A percentile compares a stretch with the other conserved stretches of the same genome.
Evolutionary conservation across 2,329 filamentous ascomycete genomes (phyloP).

Genomic region (Claviceps quebecensis): DNA sequence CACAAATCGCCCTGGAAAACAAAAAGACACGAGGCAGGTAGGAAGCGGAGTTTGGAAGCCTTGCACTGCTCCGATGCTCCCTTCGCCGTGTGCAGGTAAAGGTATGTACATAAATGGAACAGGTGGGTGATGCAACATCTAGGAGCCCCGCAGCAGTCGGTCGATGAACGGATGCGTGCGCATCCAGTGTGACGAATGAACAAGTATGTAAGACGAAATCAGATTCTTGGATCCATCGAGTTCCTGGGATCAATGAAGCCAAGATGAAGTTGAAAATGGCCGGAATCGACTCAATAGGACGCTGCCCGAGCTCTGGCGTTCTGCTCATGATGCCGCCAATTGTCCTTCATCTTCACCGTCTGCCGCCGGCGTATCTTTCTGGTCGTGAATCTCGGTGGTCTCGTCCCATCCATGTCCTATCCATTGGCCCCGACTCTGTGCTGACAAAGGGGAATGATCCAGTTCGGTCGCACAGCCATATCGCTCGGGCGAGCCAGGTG

Average conservation of each 20-base stretch:
- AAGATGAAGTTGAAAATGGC: too few relatives aligned
- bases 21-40: background rate
- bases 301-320: too few relatives aligned
- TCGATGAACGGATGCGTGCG: background rate
- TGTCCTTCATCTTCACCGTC: background rate
- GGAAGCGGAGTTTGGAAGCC: background rate
- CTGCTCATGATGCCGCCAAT: background rate
- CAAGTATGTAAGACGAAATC: background rate
- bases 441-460: background rate
- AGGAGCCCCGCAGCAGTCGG: background rate
- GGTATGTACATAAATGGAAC: too few relatives aligned
- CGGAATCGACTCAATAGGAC: too few relatives aligned
- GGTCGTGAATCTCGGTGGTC: background rate
- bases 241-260: too few relatives aligned
- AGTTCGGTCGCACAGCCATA: constrained; percentile 1
- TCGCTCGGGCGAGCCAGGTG: background rate
- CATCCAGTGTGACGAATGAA: constrained; percentile 1
- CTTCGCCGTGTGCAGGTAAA: background rate
- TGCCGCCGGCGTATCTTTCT: background rate
- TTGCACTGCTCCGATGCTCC: background rate
- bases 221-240: too few relatives aligned
- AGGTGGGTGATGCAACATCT: background rate
- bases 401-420: background rate
- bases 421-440: constrained; percentile 2
- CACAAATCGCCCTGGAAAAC: background rate